Percentiles rank a stretch among this genome's conserved stretches.
Evolutionary conservation across 2,329 filamentous ascomycete species (phyloP).

Genomic region (Colletotrichum somersetense): DNA sequence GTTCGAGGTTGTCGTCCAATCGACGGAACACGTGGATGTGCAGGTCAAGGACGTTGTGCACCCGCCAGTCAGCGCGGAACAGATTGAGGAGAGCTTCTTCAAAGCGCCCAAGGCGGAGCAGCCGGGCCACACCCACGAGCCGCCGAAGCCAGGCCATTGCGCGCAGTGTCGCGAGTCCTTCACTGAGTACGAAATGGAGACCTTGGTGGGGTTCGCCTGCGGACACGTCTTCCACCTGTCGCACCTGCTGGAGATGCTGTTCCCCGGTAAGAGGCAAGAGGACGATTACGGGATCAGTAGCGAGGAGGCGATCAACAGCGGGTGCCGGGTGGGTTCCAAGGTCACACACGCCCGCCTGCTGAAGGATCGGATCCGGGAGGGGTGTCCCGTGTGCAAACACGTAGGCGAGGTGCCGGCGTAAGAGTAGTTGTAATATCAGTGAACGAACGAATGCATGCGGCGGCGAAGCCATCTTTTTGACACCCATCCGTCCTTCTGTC

Average conservation of each 20-base stretch:
- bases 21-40: constrained; percentile 58
- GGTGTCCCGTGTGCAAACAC: constrained; percentile 70
- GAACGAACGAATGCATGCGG: constrained; percentile 17
- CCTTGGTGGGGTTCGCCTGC: constrained; percentile 83
- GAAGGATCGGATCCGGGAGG: constrained; percentile 75
- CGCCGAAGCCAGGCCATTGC: constrained; percentile 67
- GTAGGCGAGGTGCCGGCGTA: constrained; percentile 20
- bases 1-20: constrained; percentile 77
- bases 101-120: constrained; percentile 46
- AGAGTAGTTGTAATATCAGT: constrained; percentile 10
- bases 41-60: constrained; percentile 55
- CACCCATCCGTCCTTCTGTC: background rate
- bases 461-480: constrained; percentile 28
- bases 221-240: constrained; percentile 84
- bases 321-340: constrained; percentile 83
- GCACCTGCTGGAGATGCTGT: constrained; percentile 72
- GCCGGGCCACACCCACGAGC: constrained; percentile 48
- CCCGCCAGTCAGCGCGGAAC: constrained; percentile 34
- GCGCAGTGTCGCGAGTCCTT: constrained; percentile 70
- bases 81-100: constrained; percentile 41
- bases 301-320: constrained; percentile 57
- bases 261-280: constrained; percentile 61
- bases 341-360: constrained; percentile 87
- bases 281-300: constrained; percentile 59
- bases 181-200: constrained; percentile 74